These are phyloP conservation scores for Kingdonia uniflora DNA, from an alignment of 164 flowering plant species.

Conservation along the genomic window DNA sequence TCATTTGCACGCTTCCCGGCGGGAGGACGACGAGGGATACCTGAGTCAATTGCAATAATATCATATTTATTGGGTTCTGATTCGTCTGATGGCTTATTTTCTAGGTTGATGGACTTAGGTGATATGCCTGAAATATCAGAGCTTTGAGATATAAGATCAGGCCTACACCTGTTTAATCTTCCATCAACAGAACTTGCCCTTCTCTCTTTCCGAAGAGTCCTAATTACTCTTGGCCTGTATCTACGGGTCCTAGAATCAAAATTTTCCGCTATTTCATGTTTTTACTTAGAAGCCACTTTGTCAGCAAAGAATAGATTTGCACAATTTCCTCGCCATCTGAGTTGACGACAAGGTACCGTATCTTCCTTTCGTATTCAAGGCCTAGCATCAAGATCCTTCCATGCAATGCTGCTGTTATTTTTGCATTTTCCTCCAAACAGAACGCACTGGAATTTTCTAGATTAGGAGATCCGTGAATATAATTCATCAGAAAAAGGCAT, in stretches of 20 bases:
- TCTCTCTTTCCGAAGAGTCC: conserved; percentile 71
- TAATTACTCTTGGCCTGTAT: conserved; percentile 48
- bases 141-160: conserved; percentile 38
- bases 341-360: conserved; percentile 86
- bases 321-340: conserved; percentile 93
- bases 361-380: conserved; percentile 98
- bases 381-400: conserved; percentile 91
- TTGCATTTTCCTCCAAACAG: conserved; percentile 53
- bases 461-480: conserved; percentile 87
- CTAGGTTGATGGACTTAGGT: conserved; percentile 9
- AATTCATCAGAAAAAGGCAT: conserved; percentile 89
- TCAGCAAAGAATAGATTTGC: conserved; percentile 77
- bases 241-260: conserved; percentile 51
- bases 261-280: conserved; percentile 41
- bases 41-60: conserved; percentile 34
- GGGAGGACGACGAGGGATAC: too few relatives aligned
- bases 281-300: conserved; percentile 25
- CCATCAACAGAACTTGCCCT: conserved; percentile 68
- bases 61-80: conserved; percentile 25
- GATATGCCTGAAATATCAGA: conserved; percentile 56
- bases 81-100: conserved; percentile 24
- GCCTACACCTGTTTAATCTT: conserved; percentile 34
- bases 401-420: conserved; percentile 66
- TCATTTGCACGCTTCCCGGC: too few relatives aligned
- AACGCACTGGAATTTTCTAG: conserved; percentile 72